Percentiles rank a stretch among this genome's conserved stretches.
Conservation (phyloP, 1,284 basidiomycete species). For the Trametes sp. region DNA sequence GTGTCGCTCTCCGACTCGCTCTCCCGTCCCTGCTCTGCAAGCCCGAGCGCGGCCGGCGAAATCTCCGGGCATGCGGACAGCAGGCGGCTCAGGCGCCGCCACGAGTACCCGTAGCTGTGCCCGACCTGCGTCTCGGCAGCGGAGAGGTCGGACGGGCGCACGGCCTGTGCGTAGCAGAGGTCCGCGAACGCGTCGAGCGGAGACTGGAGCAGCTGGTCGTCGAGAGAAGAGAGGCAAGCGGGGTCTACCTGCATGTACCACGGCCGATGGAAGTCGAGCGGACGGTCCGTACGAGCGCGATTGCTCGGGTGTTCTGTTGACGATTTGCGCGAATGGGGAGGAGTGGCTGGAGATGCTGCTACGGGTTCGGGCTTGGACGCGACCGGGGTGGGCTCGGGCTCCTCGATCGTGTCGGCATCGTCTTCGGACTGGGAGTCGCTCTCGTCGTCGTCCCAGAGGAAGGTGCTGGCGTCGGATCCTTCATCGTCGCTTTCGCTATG, state of each 20-base stretch:
- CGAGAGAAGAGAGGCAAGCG: conserved; percentile 31
- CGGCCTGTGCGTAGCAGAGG: conserved; percentile 33
- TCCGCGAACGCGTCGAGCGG: conserved; percentile 37
- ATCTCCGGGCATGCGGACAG: conserved; percentile 22
- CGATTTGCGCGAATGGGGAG: conserved; percentile 1
- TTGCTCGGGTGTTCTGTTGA: no score
- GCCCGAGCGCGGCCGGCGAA: conserved; percentile 1
- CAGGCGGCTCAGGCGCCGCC: conserved; percentile 28
- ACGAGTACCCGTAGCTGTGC: conserved; percentile 21
- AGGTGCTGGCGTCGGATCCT: conserved; percentile 15
- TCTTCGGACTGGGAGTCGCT: conserved; percentile 7
- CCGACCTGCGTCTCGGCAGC: background rate
- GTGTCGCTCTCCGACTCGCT: conserved; percentile 14
- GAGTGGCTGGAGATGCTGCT: conserved; percentile 1
- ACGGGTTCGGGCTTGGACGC: background rate
- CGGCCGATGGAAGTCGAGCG: conserved; percentile 16
- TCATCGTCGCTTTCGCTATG: background rate
- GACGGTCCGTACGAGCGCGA: background rate
- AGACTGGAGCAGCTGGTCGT: conserved; percentile 31
- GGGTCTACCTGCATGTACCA: conserved; percentile 31
- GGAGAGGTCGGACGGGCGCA: conserved; percentile 11
- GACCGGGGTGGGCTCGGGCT: background rate
- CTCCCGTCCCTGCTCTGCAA: conserved; percentile 2
- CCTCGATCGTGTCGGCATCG: conserved; percentile 15
- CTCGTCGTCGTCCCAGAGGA: conserved; percentile 15